Base-by-base conservation (phyloP, 1,284 basidiomycete genomes). In the Afroboletus lepidellus region DNA sequence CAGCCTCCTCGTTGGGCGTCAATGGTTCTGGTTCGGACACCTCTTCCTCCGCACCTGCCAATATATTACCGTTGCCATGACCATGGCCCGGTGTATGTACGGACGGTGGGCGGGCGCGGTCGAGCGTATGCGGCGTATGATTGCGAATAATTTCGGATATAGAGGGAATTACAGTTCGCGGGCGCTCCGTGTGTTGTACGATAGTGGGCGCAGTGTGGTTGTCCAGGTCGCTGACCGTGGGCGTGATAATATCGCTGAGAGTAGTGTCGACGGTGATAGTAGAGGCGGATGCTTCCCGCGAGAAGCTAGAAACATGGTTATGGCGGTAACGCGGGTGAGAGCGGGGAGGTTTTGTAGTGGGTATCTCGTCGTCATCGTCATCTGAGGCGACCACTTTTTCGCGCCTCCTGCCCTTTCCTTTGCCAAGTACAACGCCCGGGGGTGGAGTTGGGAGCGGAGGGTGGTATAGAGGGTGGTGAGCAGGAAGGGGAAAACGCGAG, bases 71-170 rank as follows among this genome's bases (percentile, higher is more conserved):
- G 55, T 77, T 73, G 56, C 73, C 79, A 38, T 75, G 76, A 27
- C 72, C 67, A 62, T 77, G 78, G 9, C 79, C 77, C 12, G 79
- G 74, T 27, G 75, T 70, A 46, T 77, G 74, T 36, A 68, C 65
- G 16, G 75, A 73, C 16, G 74, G 64, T 48, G 76, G 74, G 18
- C 55, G 57, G 9, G 74, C 70, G 30, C 75, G 77, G 60, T 79
- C 79, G 46, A 74, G 73, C 54, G 80, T 74, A 25, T 74, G 74
- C 27, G 84, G 84, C 5, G 84, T 81, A 69, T 92, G 83, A 25
- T 77, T 79, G 41, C 85, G 82, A 55, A 92, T 92, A 56, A 92
- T 92, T 50, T 92, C 90, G 41, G 85, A 87, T 63, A 92, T 92
- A 18, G 87, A 89, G 43, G 90, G 89, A 11, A 83, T 80, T 47